Evolutionary conservation across 768 basidiomycete species (phyloP).

Genomic region (Podaxis sp.): DNA sequence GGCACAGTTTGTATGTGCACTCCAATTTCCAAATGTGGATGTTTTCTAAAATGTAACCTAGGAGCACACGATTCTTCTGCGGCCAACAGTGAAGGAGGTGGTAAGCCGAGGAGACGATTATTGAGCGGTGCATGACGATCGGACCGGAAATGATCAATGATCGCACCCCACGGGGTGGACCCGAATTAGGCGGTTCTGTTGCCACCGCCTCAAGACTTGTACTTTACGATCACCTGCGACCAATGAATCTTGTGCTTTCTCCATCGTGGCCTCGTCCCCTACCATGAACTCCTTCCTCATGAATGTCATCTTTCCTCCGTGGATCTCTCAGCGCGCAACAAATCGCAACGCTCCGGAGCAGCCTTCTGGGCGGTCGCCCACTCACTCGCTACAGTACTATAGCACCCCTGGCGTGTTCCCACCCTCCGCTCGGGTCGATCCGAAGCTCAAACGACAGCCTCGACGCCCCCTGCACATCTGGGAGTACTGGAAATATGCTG

Average conservation of each 20-base stretch:
- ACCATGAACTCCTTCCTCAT: slow-evolving; percentile 15
- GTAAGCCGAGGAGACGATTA: slow-evolving; percentile 86
- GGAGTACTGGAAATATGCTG: slow-evolving; percentile 72
- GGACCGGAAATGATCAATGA: slow-evolving; percentile 16
- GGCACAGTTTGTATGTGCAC: slow-evolving; percentile 76
- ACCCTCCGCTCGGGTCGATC: slow-evolving; percentile 72
- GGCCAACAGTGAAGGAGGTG: slow-evolving; percentile 83
- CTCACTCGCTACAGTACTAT: slow-evolving; percentile 50
- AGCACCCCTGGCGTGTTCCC: slow-evolving; percentile 68
- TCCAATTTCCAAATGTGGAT: slow-evolving; percentile 2
- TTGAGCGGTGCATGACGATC: slow-evolving; percentile 32
- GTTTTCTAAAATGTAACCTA: slow-evolving; percentile 26
- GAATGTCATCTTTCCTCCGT: slow-evolving; percentile 17
- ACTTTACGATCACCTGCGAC: slow-evolving; percentile 5
- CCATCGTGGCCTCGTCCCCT: slow-evolving; percentile 6
- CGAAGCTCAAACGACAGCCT: slow-evolving; percentile 60
- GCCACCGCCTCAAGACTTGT: slow-evolving; percentile 3
- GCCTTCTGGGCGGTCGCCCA: slow-evolving; percentile 27
- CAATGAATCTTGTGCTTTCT: slow-evolving; percentile 13
- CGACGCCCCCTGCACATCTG: slow-evolving; percentile 58
- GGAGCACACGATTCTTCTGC: slow-evolving; percentile 86
- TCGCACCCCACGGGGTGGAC: slow-evolving; percentile 11
- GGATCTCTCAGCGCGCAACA: slow-evolving; percentile 15
- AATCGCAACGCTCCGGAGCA: slow-evolving; percentile 18
- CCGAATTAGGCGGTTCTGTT: slow-evolving; percentile 7